A percentile compares a stretch with the other conserved stretches of the same genome.
Evolutionary conservation across 129 eudicot species (phyloP).

Genomic region (Arctium minus): DNA sequence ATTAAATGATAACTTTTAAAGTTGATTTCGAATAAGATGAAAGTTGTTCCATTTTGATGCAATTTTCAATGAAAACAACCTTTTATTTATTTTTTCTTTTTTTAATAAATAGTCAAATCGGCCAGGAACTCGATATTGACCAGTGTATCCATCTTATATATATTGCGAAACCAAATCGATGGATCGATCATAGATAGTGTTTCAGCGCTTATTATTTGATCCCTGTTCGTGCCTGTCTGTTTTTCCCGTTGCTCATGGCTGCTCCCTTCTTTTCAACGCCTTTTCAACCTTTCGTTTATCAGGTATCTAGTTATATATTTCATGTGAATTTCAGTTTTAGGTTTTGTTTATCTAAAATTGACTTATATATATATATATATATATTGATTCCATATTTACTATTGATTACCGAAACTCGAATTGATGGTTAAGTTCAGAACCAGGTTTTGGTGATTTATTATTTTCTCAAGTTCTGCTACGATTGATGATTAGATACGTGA

Average conservation of each 20-base stretch:
- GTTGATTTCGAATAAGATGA: too few species aligned
- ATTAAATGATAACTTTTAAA: too few species aligned
- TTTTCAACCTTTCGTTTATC: conserved; percentile 90
- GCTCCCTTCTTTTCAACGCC: conserved; percentile 94
- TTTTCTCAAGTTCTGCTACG: neutral
- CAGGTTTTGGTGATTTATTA: neutral
- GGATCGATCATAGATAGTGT: neutral
- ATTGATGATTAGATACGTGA: neutral
- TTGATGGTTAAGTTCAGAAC: neutral
- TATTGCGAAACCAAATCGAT: neutral
- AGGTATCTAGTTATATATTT: conserved; percentile 37
- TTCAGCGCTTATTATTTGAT: conserved; percentile 16
- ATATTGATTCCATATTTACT: too few species aligned
- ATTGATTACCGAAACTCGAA: neutral
- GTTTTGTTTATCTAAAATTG: neutral
- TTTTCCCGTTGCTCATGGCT: conserved; percentile 49
- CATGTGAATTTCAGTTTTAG: neutral
- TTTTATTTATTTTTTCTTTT: too few species aligned
- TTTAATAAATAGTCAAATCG: neutral
- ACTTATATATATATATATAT: neutral
- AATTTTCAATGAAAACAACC: too few species aligned
- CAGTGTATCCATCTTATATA: neutral
- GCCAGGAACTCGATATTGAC: neutral
- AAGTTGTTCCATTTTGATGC: too few species aligned
- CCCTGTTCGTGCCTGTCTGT: conserved; percentile 10